A percentile compares a stretch with the other conserved stretches of the same genome.
phyloP scores from a whole-genome alignment of 2,329 filamentous ascomycete genomes.

The Pleurostoma richardsiae region DNA sequence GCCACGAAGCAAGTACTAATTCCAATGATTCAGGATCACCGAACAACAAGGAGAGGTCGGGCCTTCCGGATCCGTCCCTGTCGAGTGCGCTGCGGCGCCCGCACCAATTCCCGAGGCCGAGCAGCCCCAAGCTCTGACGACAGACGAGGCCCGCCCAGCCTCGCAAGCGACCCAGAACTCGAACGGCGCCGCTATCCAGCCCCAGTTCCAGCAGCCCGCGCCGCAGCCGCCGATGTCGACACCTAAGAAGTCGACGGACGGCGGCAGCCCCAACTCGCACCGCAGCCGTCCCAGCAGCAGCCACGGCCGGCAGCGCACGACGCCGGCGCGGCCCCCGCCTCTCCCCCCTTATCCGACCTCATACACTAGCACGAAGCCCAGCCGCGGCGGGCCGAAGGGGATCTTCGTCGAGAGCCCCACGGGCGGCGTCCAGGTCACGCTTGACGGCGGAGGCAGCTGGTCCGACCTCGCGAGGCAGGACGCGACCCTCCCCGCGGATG shows the following conservation, averaged over 20 bases:
- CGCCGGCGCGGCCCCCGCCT: conserved; percentile 26
- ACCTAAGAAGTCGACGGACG: conserved; percentile 2
- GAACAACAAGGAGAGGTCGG: conserved; percentile 9
- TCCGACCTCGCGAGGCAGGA: conserved; percentile 84
- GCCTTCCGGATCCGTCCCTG: conserved; percentile 3
- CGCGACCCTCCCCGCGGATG: conserved; percentile 66
- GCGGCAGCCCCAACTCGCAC: conserved; percentile 17
- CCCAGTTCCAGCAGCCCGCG: neutral
- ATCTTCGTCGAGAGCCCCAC: conserved; percentile 71
- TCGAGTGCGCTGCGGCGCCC: conserved; percentile 3
- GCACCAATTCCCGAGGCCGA: conserved; percentile 1
- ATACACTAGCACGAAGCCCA: conserved; percentile 27
- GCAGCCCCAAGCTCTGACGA: conserved; percentile 43
- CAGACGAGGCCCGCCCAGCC: conserved; percentile 40
- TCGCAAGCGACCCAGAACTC: conserved; percentile 17
- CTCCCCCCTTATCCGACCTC: conserved; percentile 42
- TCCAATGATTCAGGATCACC: conserved; percentile 14
- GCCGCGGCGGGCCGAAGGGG: conserved; percentile 45
- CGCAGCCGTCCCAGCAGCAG: conserved; percentile 17
- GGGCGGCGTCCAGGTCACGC: conserved; percentile 84
- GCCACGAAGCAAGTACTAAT: conserved; percentile 3
- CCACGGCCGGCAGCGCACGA: conserved; percentile 12
- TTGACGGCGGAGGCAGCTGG: conserved; percentile 88
- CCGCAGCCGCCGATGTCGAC: conserved; percentile 10
- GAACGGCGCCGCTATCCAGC: conserved; percentile 11